Conservation (phyloP, 2,329 filamentous ascomycete genomes). For the Ceratocystis variospora region DNA sequence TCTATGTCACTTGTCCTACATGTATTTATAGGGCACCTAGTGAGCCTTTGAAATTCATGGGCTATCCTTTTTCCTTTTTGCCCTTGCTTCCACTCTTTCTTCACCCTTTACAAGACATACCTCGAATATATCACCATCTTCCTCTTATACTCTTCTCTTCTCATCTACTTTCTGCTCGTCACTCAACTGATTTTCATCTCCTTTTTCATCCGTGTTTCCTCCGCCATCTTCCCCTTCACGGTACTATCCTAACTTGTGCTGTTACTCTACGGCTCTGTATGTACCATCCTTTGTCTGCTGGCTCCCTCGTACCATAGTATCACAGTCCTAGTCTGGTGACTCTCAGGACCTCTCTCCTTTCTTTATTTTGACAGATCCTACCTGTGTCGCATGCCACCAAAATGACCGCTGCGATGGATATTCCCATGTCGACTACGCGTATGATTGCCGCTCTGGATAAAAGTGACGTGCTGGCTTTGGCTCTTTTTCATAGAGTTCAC, state of each 20-base stretch:
- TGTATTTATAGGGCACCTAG: background rate
- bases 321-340: background rate
- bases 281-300: background rate
- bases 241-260: background rate
- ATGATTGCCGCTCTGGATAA: slow-evolving; percentile 37
- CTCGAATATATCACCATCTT: background rate
- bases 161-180: background rate
- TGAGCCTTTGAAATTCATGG: background rate
- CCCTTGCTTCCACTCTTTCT: background rate
- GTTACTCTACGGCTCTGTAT: background rate
- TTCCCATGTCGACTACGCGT: slow-evolving; percentile 10
- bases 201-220: background rate
- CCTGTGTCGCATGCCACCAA: background rate
- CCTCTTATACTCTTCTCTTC: background rate
- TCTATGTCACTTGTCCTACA: background rate
- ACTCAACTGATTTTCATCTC: background rate
- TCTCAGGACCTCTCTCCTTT: background rate
- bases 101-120: background rate
- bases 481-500: slow-evolving; percentile 39
- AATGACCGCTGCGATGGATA: slow-evolving; percentile 19
- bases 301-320: background rate
- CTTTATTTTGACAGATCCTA: background rate
- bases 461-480: slow-evolving; percentile 41
- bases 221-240: background rate
- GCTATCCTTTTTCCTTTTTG: background rate